Percentiles rank a stretch among this genome's conserved stretches.
Evolutionary conservation across 1,284 basidiomycete genomes (phyloP).

Genomic region (Porogramme epimiltina): DNA sequence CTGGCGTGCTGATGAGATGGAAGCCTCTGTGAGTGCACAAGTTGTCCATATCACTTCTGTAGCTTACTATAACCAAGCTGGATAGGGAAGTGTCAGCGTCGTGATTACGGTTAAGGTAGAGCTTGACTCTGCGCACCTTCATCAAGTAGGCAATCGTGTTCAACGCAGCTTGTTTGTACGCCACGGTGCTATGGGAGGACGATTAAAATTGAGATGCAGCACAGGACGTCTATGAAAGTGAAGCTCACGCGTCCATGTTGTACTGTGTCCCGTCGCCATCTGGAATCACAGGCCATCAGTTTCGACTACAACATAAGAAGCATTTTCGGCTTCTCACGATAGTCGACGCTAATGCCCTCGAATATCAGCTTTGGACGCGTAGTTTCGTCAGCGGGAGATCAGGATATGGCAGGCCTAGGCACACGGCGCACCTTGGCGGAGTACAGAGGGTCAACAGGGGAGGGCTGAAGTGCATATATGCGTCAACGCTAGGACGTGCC

Average conservation of each 20-base stretch:
- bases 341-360: slow-evolving; percentile 74
- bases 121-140: slow-evolving; percentile 47
- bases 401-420: too few species aligned
- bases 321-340: slow-evolving; percentile 44
- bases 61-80: slow-evolving; percentile 69
- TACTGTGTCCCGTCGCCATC: slow-evolving; percentile 77
- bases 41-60: slow-evolving; percentile 8
- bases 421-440: slow-evolving; percentile 55
- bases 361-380: slow-evolving; percentile 60
- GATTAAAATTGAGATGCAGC: too few species aligned
- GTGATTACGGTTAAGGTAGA: too few species aligned
- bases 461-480: slow-evolving; percentile 46
- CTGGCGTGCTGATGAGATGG: slow-evolving; percentile 52
- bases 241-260: slow-evolving; percentile 71
- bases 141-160: slow-evolving; percentile 77
- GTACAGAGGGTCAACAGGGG: slow-evolving; percentile 75
- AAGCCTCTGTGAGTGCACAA: too few species aligned
- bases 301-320: neutral
- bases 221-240: too few species aligned
- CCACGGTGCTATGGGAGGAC: slow-evolving; percentile 66
- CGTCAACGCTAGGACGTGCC: neutral
- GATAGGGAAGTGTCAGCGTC: neutral
- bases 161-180: slow-evolving; percentile 79
- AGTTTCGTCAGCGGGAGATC: too few species aligned
- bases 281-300: slow-evolving; percentile 25